Evolutionary conservation across 805 yeast species (phyloP).

Genomic region (Suhomyces faveliae): DNA sequence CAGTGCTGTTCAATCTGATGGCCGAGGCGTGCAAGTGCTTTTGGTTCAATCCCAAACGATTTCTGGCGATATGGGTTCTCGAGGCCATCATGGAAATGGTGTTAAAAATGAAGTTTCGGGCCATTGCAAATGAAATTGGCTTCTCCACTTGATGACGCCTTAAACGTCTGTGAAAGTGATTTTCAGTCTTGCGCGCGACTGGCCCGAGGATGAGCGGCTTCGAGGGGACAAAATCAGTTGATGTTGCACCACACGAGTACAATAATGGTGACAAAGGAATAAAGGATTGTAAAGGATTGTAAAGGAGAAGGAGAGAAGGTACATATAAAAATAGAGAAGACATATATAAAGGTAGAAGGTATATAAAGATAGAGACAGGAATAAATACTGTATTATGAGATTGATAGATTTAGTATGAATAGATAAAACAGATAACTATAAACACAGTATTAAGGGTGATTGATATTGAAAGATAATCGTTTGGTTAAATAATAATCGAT

Average conservation of each 20-base stretch:
- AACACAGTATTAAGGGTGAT: too few species aligned
- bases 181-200: not conserved
- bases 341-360: too few species aligned
- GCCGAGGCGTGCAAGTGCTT: constrained; percentile 10
- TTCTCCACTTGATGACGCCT: not conserved
- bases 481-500: too few species aligned
- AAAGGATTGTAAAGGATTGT: not conserved
- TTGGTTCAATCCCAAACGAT: constrained; percentile 11
- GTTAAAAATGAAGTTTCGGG: not conserved
- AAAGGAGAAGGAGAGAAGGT: not conserved
- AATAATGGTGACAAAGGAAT: not conserved
- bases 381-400: too few species aligned
- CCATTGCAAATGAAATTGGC: not conserved
- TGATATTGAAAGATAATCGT: too few species aligned
- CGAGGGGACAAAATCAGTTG: too few species aligned
- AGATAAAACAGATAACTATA: too few species aligned
- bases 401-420: too few species aligned
- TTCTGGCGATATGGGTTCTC: constrained; percentile 6
- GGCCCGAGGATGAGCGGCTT: not conserved
- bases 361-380: too few species aligned
- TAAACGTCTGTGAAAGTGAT: not conserved
- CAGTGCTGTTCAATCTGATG: constrained; percentile 10
- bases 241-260: too few species aligned
- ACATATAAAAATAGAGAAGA: too few species aligned
- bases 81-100: not conserved